Base-by-base conservation (phyloP, 208 protist genomes). In the Leptomonas pyrrhocoris region DNA sequence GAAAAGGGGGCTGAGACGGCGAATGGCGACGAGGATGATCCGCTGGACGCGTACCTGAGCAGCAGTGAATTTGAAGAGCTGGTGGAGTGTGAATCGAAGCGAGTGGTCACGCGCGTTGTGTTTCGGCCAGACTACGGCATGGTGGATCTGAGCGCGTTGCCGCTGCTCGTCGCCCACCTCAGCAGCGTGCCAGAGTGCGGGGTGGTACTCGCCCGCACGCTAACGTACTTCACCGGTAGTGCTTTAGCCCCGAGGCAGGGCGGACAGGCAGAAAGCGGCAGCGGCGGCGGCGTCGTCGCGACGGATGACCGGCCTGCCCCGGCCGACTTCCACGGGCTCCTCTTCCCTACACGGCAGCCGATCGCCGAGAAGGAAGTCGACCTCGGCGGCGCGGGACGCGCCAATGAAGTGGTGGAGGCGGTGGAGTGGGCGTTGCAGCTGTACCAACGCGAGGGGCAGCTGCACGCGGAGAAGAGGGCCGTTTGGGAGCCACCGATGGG, bases 311-410 rank as follows among this genome's bases (percentile, higher is more conserved):
- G 42, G 11, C 43, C 57, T 8, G 48, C 62, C 27, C 64, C 62
- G 25, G 23, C 28, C 31, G 49, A 16, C 45, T 61, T 67, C 36
- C 54, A 60, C n/a, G 21, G 31, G 30, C 30, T 64, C 15, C 51
- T 64, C 49, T 65, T 66, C 16, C 72, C 63, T 0, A 18, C 77
- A 7, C 77, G 68, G 18, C 25, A 38, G 25, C 25, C 34, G 8
- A 38, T 89, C 30, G 86, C 86, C 43, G 86, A 86, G 56, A 95
- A 95, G 73, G 79, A 95, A 62, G 25, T 95, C 25, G 85, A 95
- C 68, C 59, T 93, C 15, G 88, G 90, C 73, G 61, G 70, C 23
- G 23, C 76, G 13, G 58, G 72, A 4, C 75, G 77, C 21, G 86
- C 85, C 15, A 79, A 90, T 50, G 86, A 92, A 58, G 67, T 95